A percentile compares a stretch with the other conserved stretches of the same genome.
Conservation (phyloP, 2,329 filamentous ascomycete species). For the Monosporascus sp. region DNA sequence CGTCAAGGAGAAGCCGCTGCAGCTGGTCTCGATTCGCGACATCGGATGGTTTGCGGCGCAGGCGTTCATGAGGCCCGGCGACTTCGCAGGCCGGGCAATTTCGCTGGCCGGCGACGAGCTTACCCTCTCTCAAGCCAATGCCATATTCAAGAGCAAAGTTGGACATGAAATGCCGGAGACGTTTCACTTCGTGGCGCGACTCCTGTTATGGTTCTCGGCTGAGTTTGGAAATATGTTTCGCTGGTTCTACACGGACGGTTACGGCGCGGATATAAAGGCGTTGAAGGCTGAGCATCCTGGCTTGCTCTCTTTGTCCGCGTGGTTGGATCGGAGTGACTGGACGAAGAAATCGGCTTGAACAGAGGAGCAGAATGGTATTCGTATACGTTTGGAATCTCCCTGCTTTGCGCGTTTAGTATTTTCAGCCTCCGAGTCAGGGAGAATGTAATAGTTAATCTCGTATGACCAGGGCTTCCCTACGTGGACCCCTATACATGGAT, state of each 20-base stretch:
- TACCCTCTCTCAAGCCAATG: conserved; percentile 24
- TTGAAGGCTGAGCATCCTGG: conserved; percentile 21
- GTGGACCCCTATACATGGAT: not conserved
- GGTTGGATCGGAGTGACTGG: not conserved
- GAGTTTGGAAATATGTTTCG: conserved; percentile 31
- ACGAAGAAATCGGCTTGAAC: not conserved
- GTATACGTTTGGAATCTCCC: too few species aligned
- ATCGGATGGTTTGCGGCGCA: conserved; percentile 33
- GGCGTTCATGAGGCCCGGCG: conserved; percentile 27
- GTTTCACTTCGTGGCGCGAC: conserved; percentile 20
- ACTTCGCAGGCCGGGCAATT: conserved; percentile 26
- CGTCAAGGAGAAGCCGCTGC: conserved; percentile 26
- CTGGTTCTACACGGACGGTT: conserved; percentile 32
- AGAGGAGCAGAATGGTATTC: too few species aligned
- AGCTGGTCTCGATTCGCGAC: conserved; percentile 30
- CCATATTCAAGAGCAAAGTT: conserved; percentile 26
- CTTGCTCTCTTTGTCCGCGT: conserved; percentile 3
- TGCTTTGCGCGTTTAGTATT: too few species aligned
- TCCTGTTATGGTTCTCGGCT: conserved; percentile 22
- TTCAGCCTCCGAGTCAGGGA: too few species aligned
- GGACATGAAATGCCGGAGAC: conserved; percentile 25
- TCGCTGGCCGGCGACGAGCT: conserved; percentile 37
- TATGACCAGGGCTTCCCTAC: too few species aligned
- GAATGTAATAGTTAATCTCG: too few species aligned
- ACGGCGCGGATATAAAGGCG: conserved; percentile 26